Percentiles rank a stretch among this genome's conserved stretches.
Evolutionary conservation across 768 basidiomycete species (phyloP).

Genomic region (Aureoboletus auriporus): DNA sequence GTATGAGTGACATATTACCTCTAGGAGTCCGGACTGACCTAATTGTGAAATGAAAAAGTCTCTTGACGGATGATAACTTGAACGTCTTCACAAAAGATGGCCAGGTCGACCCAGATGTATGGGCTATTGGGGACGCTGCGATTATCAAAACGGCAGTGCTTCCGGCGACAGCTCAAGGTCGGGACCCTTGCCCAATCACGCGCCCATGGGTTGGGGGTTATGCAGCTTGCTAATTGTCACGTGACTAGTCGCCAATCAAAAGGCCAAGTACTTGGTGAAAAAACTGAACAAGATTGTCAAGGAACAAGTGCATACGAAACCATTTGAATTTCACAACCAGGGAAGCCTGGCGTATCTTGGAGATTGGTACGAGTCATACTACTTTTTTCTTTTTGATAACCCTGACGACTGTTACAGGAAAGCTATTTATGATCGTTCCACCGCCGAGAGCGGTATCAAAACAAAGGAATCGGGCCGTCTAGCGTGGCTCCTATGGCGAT

Average conservation of each 20-base stretch:
- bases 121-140: conserved; percentile 79
- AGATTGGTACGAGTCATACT: conserved; percentile 47
- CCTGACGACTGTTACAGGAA: conserved; percentile 43
- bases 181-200: conserved; percentile 13
- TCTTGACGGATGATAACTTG: conserved; percentile 54
- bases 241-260: conserved; percentile 66
- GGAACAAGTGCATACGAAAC: conserved; percentile 40
- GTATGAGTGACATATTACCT: conserved; percentile 27
- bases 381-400: conserved; percentile 1
- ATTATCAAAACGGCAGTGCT: conserved; percentile 52
- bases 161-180: conserved; percentile 85
- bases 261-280: conserved; percentile 63
- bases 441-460: conserved; percentile 44
- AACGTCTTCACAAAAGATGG: conserved; percentile 56
- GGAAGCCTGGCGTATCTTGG: conserved; percentile 82
- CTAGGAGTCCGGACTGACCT: conserved; percentile 25
- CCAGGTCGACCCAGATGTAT: conserved; percentile 61
- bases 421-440: conserved; percentile 70
- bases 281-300: conserved; percentile 62
- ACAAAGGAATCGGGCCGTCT: conserved; percentile 61
- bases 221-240: conserved; percentile 5
- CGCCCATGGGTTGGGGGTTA: conserved; percentile 20
- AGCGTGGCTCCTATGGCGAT: conserved; percentile 79
- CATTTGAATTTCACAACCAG: conserved; percentile 68
- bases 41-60: conserved; percentile 20